Evolutionary conservation across 495 filamentous ascomycete species (phyloP), one percentile per base, ranked within the genome.

Genomic region (Daldinia childiae): DNA sequence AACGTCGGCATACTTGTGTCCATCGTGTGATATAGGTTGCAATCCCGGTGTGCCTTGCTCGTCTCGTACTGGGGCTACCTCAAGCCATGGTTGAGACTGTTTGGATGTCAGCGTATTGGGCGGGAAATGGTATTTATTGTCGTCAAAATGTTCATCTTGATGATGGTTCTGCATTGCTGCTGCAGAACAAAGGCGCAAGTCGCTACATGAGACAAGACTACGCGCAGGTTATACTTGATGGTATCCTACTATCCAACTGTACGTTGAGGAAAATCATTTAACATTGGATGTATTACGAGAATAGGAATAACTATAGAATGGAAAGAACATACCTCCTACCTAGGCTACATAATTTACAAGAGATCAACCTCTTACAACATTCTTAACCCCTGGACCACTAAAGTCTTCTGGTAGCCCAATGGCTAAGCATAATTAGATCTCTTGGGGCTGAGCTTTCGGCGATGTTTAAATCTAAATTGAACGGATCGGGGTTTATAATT

Each of bases 121-220:
- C 2, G 64, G 69, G 7, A 72, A 72, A 59, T 62, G 21, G 27
- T 72, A 72, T 21, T 72, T 68, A 17, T 67, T 60, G 45, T 61
- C 56, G 60, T 72, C 64, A 39, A 68, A 64, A 27, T 32, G 17
- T 26, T 21, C 64, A 64, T 72, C 64, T 21, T 59, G 43, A 27
- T 54, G 14, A 32, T 58, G 58, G 38, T 64, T 58, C 59, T 72
- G 64, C 69, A 72, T 72, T 56, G 69, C 69, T 61, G 64, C 56
- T 54, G 64, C 55, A 60, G 43, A 55, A 64, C 34, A 38, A 39
- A 39, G 32, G 29, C 39, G 34, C 5, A 41, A 38, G 26, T 38
- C 45, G 39, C 48, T 64, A 58, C 61, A 48, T 64, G 30, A 60
- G 66, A 58, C 6, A n/a, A 34, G 43, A 11, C 17, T 12, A 8